Conservation (phyloP, 768 basidiomycete genomes). For the Astraeus odoratus region DNA sequence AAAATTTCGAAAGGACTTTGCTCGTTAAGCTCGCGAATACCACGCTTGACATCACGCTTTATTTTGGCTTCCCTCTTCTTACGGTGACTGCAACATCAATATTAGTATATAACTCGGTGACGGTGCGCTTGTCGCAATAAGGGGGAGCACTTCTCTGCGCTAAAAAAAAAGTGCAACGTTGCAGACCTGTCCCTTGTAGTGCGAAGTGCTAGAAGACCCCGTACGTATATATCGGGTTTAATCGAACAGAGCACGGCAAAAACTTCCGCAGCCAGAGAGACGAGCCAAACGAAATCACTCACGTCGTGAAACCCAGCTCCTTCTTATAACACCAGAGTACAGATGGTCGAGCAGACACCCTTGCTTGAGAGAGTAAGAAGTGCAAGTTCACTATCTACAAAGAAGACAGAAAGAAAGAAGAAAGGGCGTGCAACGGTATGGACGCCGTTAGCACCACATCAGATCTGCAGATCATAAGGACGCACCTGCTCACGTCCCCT, state of each 20-base stretch:
- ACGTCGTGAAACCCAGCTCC: slow-evolving; percentile 94
- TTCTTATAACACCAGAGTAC: slow-evolving; percentile 99
- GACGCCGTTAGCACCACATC: not conserved
- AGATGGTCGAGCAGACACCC: slow-evolving; percentile 81
- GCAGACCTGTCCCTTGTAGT: no score
- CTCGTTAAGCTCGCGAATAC: slow-evolving; percentile 89
- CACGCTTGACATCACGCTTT: slow-evolving; percentile 92
- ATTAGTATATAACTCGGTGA: not conserved
- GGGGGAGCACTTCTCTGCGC: no score
- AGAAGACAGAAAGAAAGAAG: not conserved
- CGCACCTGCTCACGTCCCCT: slow-evolving; percentile 83
- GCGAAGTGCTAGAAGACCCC: no score
- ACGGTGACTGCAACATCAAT: slow-evolving; percentile 59
- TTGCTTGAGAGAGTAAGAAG: slow-evolving; percentile 87
- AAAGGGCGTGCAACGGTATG: not conserved
- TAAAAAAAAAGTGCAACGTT: no score
- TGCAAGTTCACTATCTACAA: slow-evolving; percentile 87
- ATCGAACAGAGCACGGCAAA: no score
- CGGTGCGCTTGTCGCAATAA: no score
- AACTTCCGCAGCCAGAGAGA: not conserved
- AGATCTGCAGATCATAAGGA: slow-evolving; percentile 1
- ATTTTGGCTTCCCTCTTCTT: slow-evolving; percentile 97
- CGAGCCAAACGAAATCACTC: slow-evolving; percentile 14
- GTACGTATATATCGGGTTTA: no score
- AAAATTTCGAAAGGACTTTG: slow-evolving; percentile 98